Percentiles rank a stretch among this genome's conserved stretches.
These are phyloP conservation scores for Colletotrichum australisinense DNA, from an alignment of 2,329 filamentous ascomycete genomes.

Conservation along the genomic window DNA sequence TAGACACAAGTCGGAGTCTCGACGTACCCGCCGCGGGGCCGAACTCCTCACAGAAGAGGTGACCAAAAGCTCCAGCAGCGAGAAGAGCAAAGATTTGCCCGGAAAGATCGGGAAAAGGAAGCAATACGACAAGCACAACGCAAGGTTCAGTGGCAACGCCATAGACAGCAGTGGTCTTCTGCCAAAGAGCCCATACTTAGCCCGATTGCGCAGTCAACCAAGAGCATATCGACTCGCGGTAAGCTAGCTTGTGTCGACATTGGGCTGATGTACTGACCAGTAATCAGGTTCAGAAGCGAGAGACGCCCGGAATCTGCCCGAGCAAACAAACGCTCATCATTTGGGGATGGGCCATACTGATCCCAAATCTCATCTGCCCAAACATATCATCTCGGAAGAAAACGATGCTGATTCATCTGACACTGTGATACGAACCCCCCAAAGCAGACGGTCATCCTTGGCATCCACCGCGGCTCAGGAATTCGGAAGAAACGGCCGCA, in stretches of 20 bases:
- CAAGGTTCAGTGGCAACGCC: constrained; percentile 56
- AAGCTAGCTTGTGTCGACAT: constrained; percentile 23
- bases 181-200: constrained; percentile 61
- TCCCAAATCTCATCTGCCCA: constrained; percentile 21
- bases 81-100: constrained; percentile 54
- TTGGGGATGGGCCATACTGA: constrained; percentile 6
- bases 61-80: constrained; percentile 46
- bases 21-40: constrained; percentile 51
- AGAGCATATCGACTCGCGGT: constrained; percentile 12
- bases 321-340: constrained; percentile 30
- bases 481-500: not conserved
- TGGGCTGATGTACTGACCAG: not conserved
- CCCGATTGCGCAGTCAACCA: constrained; percentile 58
- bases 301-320: not conserved
- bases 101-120: constrained; percentile 55
- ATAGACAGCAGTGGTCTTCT: constrained; percentile 62
- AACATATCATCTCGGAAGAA: constrained; percentile 23
- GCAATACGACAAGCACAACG: constrained; percentile 46
- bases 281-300: not conserved
- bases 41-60: constrained; percentile 59
- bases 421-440: constrained; percentile 52
- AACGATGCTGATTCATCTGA: constrained; percentile 43
- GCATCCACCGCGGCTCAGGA: not conserved
- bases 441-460: constrained; percentile 38
- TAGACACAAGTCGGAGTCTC: constrained; percentile 46